phyloP scores from a whole-genome alignment of 495 filamentous ascomycete species.

The Viridothelium virens region DNA sequence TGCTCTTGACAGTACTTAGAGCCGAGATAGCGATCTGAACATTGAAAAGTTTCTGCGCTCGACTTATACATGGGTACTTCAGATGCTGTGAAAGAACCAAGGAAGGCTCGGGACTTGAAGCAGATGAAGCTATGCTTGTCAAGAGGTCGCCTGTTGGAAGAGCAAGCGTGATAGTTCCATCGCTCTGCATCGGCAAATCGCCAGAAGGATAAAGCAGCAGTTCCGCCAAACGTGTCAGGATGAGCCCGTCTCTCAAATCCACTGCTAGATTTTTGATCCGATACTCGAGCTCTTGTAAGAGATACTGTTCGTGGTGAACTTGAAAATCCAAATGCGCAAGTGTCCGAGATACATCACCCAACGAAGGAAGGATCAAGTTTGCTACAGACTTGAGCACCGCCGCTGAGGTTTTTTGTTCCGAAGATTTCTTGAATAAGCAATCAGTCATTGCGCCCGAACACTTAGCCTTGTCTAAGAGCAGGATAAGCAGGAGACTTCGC shows the following conservation, averaged over 20 bases:
- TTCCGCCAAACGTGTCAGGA: conserved; percentile 54
- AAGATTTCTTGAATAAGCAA: conserved; percentile 43
- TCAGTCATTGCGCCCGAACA: conserved; percentile 31
- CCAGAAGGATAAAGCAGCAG: conserved; percentile 44
- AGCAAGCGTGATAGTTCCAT: conserved; percentile 34
- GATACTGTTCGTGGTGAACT: conserved; percentile 47
- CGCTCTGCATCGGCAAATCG: conserved; percentile 22
- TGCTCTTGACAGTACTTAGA: conserved; percentile 38
- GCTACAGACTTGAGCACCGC: conserved; percentile 48
- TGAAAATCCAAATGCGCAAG: conserved; percentile 52
- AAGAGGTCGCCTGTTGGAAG: conserved; percentile 36
- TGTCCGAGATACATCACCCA: conserved; percentile 50
- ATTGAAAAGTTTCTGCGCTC: conserved; percentile 55
- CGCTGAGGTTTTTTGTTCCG: conserved; percentile 49
- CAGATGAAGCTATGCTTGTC: conserved; percentile 23
- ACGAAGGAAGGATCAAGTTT: conserved; percentile 49
- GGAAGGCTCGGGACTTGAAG: not conserved
- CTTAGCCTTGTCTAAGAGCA: conserved; percentile 52
- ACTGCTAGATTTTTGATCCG: conserved; percentile 53
- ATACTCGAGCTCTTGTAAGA: conserved; percentile 53
- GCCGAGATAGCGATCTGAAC: conserved; percentile 52
- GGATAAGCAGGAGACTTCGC: conserved; percentile 54
- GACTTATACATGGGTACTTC: conserved; percentile 51
- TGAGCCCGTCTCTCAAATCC: conserved; percentile 57
- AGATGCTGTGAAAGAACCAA: conserved; percentile 49